A percentile compares a stretch with the other conserved stretches of the same genome.
These are phyloP conservation scores for Volutella citrinella DNA, from an alignment of 2,329 filamentous ascomycete species.

Conservation along the genomic window DNA sequence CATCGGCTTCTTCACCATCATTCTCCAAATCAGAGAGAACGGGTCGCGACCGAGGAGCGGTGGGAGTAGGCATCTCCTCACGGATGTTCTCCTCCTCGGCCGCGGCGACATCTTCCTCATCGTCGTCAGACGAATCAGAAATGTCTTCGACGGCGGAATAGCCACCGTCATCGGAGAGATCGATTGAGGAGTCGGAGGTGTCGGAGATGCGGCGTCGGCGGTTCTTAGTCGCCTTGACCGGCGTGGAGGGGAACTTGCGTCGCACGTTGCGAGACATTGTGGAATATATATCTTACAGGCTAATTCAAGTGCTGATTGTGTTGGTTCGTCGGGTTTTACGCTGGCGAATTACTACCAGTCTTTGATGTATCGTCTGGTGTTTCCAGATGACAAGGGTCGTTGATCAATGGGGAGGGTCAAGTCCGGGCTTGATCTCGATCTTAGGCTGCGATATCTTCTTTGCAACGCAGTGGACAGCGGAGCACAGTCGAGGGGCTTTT, in stretches of 20 bases:
- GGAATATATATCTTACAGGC: constrained; percentile 1
- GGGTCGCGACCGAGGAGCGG: constrained; percentile 49
- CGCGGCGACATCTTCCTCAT: constrained; percentile 74
- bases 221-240: constrained; percentile 39
- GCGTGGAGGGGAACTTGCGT: constrained; percentile 42
- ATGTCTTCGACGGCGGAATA: constrained; percentile 79
- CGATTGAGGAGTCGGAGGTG: constrained; percentile 53
- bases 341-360: no score
- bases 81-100: constrained; percentile 76
- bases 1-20: constrained; percentile 34
- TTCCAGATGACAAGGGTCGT: no score
- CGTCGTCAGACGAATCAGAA: constrained; percentile 72
- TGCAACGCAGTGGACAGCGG: no score
- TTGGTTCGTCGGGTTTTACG: no score
- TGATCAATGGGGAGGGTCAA: no score
- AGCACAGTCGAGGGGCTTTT: no score
- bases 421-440: no score
- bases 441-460: no score
- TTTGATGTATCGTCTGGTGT: no score
- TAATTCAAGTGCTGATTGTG: no score
- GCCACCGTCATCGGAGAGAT: constrained; percentile 67
- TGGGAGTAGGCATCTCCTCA: constrained; percentile 37
- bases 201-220: constrained; percentile 47
- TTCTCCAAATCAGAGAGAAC: constrained; percentile 34
- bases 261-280: constrained; percentile 54